Evolutionary conservation across 2,329 filamentous ascomycete genomes (phyloP).

Genomic region (Fusarium pseudoanthophilum): DNA sequence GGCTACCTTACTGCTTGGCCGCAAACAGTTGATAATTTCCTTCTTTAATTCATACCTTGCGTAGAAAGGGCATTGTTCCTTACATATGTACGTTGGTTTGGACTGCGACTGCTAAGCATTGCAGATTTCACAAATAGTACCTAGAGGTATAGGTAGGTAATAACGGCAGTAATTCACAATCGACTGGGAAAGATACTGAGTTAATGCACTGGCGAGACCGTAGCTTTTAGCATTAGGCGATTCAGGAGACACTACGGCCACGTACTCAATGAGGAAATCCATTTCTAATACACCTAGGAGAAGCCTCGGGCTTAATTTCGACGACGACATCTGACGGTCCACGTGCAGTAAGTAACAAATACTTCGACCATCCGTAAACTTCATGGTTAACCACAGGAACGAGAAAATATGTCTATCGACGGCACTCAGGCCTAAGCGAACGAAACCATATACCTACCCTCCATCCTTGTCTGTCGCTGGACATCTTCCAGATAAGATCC

Average conservation of each 20-base stretch:
- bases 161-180: not conserved
- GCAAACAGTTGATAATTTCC: not conserved
- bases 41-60: not conserved
- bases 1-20: not conserved
- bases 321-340: not conserved
- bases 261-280: not conserved
- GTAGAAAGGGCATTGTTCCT: not conserved
- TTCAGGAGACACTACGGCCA: not conserved
- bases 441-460: conserved; percentile 31
- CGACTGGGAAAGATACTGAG: not conserved
- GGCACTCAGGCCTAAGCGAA: conserved; percentile 4
- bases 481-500: conserved; percentile 49
- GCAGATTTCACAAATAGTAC: not conserved
- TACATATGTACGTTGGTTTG: no score
- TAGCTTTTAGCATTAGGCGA: not conserved
- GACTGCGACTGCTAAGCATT: not conserved
- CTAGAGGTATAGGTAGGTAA: no score
- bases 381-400: not conserved
- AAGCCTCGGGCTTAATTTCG: not conserved
- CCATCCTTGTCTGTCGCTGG: conserved; percentile 31
- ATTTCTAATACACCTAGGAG: not conserved
- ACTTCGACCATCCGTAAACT: not conserved
- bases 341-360: not conserved
- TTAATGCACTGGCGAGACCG: not conserved
- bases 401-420: not conserved